These are phyloP conservation scores for Nigrospora osmanthi DNA, from an alignment of 2,329 filamentous ascomycete genomes.

Conservation along the genomic window DNA sequence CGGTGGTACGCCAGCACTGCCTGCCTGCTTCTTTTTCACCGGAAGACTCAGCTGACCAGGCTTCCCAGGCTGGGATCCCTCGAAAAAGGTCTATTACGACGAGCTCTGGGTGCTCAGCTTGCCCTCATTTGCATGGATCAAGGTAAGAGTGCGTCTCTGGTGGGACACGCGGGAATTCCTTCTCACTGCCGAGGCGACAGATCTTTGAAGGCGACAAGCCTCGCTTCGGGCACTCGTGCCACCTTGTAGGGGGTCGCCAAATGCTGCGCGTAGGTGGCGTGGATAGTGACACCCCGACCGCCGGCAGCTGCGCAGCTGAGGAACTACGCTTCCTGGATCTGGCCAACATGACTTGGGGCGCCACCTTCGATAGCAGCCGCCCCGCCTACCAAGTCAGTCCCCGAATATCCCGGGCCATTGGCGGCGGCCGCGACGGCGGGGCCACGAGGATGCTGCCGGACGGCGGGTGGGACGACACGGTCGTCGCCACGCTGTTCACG, in stretches of 20 bases:
- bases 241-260: conserved; percentile 26
- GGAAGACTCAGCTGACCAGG: neutral
- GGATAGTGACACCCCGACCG: conserved; percentile 7
- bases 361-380: conserved; percentile 16
- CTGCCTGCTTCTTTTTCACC: too few relatives aligned
- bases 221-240: conserved; percentile 31
- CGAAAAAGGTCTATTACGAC: conserved; percentile 24
- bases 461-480: conserved; percentile 1
- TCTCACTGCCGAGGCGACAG: neutral
- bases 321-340: conserved; percentile 23
- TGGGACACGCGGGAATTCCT: neutral
- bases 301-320: conserved; percentile 21
- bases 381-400: conserved; percentile 16
- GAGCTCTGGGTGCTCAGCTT: conserved; percentile 36
- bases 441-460: conserved; percentile 1
- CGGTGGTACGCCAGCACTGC: conserved; percentile 26
- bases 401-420: conserved; percentile 14
- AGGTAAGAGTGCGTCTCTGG: conserved; percentile 3
- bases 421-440: conserved; percentile 12
- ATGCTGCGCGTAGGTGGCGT: conserved; percentile 32
- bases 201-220: conserved; percentile 25
- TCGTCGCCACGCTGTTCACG: conserved; percentile 3
- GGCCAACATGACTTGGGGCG: conserved; percentile 19
- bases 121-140: conserved; percentile 36
- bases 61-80: conserved; percentile 7